phyloP scores from a whole-genome alignment of 2,329 filamentous ascomycete species.

The Metarhizium album region DNA sequence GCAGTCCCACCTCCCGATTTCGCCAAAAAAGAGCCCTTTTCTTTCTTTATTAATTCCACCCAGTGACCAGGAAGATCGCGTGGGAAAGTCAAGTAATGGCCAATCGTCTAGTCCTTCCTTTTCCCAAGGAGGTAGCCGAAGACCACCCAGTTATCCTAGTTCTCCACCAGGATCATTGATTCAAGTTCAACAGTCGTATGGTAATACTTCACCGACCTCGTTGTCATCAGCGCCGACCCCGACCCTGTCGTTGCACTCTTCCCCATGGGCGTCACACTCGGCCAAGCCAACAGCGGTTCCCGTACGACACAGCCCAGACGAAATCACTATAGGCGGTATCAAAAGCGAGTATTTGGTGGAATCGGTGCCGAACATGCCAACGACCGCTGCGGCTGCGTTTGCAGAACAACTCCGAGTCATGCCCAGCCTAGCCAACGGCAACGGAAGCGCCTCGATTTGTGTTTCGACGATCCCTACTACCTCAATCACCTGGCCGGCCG shows the following conservation, averaged over 20 bases:
- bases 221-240: slow-evolving; percentile 7
- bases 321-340: slow-evolving; percentile 12
- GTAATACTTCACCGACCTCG: slow-evolving; percentile 3
- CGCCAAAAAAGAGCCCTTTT: not conserved
- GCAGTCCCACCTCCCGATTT: slow-evolving; percentile 8
- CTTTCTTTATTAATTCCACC: not conserved
- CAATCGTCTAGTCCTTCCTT: not conserved
- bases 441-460: slow-evolving; percentile 7
- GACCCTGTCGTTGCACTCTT: slow-evolving; percentile 9
- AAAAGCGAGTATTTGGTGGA: slow-evolving; percentile 15
- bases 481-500: slow-evolving; percentile 22
- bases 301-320: slow-evolving; percentile 9
- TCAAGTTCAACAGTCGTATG: slow-evolving; percentile 6
- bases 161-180: slow-evolving; percentile 8
- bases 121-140: slow-evolving; percentile 5
- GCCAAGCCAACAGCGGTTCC: slow-evolving; percentile 2
- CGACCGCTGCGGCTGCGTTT: slow-evolving; percentile 11
- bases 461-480: slow-evolving; percentile 13
- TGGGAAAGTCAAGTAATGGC: not conserved
- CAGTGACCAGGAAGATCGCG: slow-evolving; percentile 15
- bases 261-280: slow-evolving; percentile 14
- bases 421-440: slow-evolving; percentile 13
- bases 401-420: slow-evolving; percentile 14
- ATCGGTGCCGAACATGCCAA: slow-evolving; percentile 9
- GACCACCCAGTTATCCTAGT: slow-evolving; percentile 13